phyloP scores from a whole-genome alignment of 768 basidiomycete genomes.

The Russula griseocarnosa region DNA sequence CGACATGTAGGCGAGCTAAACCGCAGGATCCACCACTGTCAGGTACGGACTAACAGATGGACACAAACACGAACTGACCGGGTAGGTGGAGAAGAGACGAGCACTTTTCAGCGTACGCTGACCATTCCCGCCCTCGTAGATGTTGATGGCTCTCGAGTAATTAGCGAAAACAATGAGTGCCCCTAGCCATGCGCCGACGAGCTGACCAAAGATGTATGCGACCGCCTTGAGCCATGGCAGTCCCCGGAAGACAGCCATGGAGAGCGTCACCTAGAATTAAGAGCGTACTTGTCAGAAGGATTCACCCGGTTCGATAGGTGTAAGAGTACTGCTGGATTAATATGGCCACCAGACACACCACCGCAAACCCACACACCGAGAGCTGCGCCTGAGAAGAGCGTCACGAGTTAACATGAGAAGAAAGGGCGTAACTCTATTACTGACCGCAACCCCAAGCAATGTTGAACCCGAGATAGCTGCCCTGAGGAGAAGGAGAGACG shows the following conservation, averaged over 20 bases:
- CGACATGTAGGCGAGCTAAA: slow-evolving; percentile 42
- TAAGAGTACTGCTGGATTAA: slow-evolving; percentile 36
- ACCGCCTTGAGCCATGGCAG: slow-evolving; percentile 84
- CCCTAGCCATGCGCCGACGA: slow-evolving; percentile 58
- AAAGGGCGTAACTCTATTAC: slow-evolving; percentile 1
- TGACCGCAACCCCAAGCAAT: slow-evolving; percentile 29
- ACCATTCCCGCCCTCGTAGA: slow-evolving; percentile 53
- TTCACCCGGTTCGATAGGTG: neutral
- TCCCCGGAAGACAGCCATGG: slow-evolving; percentile 60
- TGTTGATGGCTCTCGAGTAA: slow-evolving; percentile 61
- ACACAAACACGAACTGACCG: slow-evolving; percentile 40
- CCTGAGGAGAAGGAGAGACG: slow-evolving; percentile 28
- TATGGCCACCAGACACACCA: slow-evolving; percentile 68
- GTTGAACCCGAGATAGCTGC: slow-evolving; percentile 30
- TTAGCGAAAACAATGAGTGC: slow-evolving; percentile 57
- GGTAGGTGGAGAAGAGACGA: slow-evolving; percentile 56
- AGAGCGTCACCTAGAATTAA: slow-evolving; percentile 56
- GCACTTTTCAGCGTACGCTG: slow-evolving; percentile 58
- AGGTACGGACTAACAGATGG: neutral
- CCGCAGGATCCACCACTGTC: neutral
- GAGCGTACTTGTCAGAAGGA: neutral
- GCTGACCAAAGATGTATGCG: slow-evolving; percentile 56
- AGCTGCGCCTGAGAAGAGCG: slow-evolving; percentile 42
- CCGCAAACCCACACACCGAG: slow-evolving; percentile 66
- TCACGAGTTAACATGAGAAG: neutral